Evolutionary conservation across 2,329 filamentous ascomycete species (phyloP), one percentile per base, ranked within the genome.

Genomic region (Orbilia brochopaga): DNA sequence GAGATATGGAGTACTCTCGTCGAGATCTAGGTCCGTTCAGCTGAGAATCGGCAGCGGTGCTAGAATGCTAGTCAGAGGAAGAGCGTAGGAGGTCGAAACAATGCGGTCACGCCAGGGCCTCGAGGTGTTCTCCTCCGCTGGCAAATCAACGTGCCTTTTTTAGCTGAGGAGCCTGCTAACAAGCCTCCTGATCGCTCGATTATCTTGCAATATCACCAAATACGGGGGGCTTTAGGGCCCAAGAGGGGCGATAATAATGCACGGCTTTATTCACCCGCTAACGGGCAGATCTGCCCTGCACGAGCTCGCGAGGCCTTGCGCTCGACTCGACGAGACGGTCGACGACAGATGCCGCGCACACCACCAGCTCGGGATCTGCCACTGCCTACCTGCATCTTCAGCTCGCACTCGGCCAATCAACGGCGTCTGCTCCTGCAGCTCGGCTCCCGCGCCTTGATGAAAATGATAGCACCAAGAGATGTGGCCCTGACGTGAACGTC

Each of bases 11-110:
- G 27, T 8, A 32, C 27, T 50, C 59, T 52, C 59, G 7, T 55
- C 37, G 15, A 30, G 55, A 67, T 59, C 59, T 64, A 58, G 66
- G 54, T 55, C 27, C n/a, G 44, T 10, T 56, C 57, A 32, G 51
- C 52, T 40, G 32, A 40, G 27, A 42, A 35, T 55, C 35, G 60
- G 40, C 59, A 57, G 24, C 27, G 27, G 37, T 13, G 30, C 54
- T 32, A 51, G 40, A 54, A 59, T 64, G 66, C 37, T 13, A 42
- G n/a, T 2, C 40, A n/a, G 54, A 60, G 37, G 54, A 46, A 32
- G 37, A 42, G 44, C 17, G 23, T 24, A 62, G 24, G 23, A 17
- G 5, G 19, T 51, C 23, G 3, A 51, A 23, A 23, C 6, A 21
- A 21, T 21, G 46, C 21, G 17, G 2, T 2, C 46, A 21, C 23